Conservation (phyloP, 2,329 filamentous ascomycete species). For the Fusarium neocosmosporiellum region DNA sequence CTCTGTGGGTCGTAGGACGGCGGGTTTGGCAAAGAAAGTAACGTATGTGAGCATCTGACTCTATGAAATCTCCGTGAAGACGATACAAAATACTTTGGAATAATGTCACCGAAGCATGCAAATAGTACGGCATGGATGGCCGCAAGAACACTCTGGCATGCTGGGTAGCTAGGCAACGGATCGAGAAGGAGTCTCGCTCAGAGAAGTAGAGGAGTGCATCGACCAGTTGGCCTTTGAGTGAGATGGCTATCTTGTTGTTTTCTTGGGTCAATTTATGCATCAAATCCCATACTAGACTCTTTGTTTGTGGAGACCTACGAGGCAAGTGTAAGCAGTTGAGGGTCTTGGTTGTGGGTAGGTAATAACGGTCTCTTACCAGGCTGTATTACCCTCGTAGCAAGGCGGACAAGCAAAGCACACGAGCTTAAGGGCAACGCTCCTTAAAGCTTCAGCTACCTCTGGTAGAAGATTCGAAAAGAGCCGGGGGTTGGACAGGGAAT, state of each 20-base stretch:
- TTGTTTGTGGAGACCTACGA: not conserved
- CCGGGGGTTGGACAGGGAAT: not conserved
- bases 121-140: conserved; percentile 40
- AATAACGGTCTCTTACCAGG: conserved; percentile 27
- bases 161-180: conserved; percentile 31
- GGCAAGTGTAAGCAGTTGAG: not conserved
- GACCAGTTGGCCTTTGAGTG: not conserved
- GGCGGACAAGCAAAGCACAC: conserved; percentile 41
- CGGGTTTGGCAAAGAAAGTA: conserved; percentile 12
- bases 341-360: not conserved
- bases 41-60: conserved; percentile 13
- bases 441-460: not conserved
- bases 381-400: conserved; percentile 41
- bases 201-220: not conserved
- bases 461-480: not conserved
- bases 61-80: conserved; percentile 32
- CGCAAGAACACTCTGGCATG: conserved; percentile 25
- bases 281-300: not conserved
- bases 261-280: not conserved
- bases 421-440: conserved; percentile 25
- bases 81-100: conserved; percentile 42
- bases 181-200: conserved; percentile 34
- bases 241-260: not conserved
- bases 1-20: conserved; percentile 23
- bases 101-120: conserved; percentile 39